A percentile compares a stretch with the other conserved stretches of the same genome.
Evolutionary conservation across 73 alveolate genomes (phyloP).

Genomic region (Uronychia binucleata): DNA sequence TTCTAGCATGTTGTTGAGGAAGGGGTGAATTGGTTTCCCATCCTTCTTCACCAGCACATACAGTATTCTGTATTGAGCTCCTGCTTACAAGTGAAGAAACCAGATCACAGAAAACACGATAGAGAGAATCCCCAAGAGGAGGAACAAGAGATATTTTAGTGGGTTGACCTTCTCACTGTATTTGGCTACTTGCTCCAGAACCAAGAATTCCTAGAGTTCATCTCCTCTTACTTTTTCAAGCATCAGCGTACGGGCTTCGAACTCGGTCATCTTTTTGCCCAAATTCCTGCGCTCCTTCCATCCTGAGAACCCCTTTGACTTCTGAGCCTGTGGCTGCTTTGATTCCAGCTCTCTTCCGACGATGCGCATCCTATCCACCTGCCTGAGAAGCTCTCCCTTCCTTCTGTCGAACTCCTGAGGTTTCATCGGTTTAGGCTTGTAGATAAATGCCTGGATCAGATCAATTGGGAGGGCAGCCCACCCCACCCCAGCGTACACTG

Average conservation of each 20-base stretch:
- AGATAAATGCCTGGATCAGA: constrained; percentile 63
- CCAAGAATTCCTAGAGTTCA: constrained; percentile 18
- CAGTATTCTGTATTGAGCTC: constrained; percentile 19
- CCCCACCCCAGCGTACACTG: constrained; percentile 85
- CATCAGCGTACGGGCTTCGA: constrained; percentile 41
- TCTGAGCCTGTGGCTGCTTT: constrained; percentile 24
- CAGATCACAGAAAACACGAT: constrained; percentile 57
- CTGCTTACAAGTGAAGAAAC: constrained; percentile 67
- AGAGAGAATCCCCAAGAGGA: constrained; percentile 59
- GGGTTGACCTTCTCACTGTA: constrained; percentile 64
- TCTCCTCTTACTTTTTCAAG: constrained; percentile 14
- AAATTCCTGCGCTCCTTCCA: constrained; percentile 46
- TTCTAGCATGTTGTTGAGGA: constrained; percentile 74
- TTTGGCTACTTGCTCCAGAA: constrained; percentile 26
- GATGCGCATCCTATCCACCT: constrained; percentile 61
- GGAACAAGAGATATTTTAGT: constrained; percentile 45
- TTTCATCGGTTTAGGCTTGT: constrained; percentile 73
- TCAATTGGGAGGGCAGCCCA: constrained; percentile 82
- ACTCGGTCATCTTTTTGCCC: constrained; percentile 24
- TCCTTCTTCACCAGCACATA: constrained; percentile 31
- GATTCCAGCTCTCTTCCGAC: constrained; percentile 40
- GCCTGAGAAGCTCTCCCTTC: constrained; percentile 53
- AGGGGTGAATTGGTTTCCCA: constrained; percentile 74
- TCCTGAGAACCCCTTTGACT: constrained; percentile 22
- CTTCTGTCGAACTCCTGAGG: constrained; percentile 58